A percentile compares a stretch with the other conserved stretches of the same genome.
phyloP scores from a whole-genome alignment of 495 filamentous ascomycete genomes.

The Neurospora sp. region DNA sequence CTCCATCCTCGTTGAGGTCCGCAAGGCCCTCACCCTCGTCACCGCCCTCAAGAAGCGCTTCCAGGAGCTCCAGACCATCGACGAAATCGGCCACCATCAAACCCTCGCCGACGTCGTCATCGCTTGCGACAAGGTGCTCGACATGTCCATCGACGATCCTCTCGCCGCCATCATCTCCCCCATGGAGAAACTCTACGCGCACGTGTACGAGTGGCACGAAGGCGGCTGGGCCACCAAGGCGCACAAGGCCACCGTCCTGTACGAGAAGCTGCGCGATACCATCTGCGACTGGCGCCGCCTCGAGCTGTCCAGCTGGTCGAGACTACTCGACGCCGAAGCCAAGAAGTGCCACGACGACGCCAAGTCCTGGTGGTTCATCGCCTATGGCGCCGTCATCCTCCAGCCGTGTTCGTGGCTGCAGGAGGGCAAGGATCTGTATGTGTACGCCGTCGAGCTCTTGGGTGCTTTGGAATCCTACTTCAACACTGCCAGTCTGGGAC shows the following conservation, averaged over 20 bases:
- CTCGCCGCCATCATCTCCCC: conserved; percentile 74
- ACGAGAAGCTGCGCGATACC: conserved; percentile 62
- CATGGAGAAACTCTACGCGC: conserved; percentile 71
- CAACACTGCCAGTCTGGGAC: conserved; percentile 60
- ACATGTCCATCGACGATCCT: conserved; percentile 71
- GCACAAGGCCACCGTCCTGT: conserved; percentile 56
- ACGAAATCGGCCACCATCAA: conserved; percentile 48
- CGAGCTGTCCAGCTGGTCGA: conserved; percentile 85
- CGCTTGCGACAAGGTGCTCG: conserved; percentile 61
- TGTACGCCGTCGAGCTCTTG: conserved; percentile 57
- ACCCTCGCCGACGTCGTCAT: conserved; percentile 62
- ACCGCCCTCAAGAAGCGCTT: conserved; percentile 59
- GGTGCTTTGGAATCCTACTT: conserved; percentile 67
- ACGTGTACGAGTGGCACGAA: conserved; percentile 85
- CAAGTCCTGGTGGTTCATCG: conserved; percentile 91
- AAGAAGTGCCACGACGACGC: conserved; percentile 65
- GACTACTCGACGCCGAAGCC: conserved; percentile 76
- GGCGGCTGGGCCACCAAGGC: conserved; percentile 68
- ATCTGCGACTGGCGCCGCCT: conserved; percentile 82
- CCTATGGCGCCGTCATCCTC: conserved; percentile 77
- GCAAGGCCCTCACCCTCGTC: conserved; percentile 56
- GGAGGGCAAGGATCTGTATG: conserved; percentile 43
- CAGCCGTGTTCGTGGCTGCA: conserved; percentile 54
- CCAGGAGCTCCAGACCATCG: conserved; percentile 49
- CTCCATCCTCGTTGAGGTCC: conserved; percentile 61